Base-by-base conservation (phyloP, 306 rosid genomes). In the Begonia masoniana region DNA sequence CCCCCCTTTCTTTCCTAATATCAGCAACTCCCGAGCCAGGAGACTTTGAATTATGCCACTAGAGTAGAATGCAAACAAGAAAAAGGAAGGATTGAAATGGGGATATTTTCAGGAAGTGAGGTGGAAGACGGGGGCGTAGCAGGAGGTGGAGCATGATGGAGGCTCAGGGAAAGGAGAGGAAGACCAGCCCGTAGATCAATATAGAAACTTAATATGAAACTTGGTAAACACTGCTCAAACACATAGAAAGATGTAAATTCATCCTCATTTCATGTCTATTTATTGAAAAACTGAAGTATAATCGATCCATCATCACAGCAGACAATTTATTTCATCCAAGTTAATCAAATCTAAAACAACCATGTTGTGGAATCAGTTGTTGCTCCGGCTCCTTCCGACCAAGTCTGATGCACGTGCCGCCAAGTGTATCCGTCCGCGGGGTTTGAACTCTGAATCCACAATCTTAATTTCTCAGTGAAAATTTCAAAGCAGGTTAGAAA, bases 1-100 rank as follows among this genome's bases (percentile, higher is more conserved):
- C 88, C 47, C 73, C 79, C 93, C 84, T 75, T 72, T 84, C 95
- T 74, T 77, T 84, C 60, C 97, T 75, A 50, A 79, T 31, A 50
- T 79, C 88, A 47, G 57, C 78, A 7, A 93, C 93, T 46, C 84
- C 82, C 0, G 86, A 60, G 49, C 77, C 93, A 9, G 97, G 88
- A 36, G 70, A 66, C 54, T 6, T 31, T 31, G 39, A 31, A 31
- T 7, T 7, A 5, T 31, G 0, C 0, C 8, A 7, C 9, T 31
- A 31, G 39, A 31, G 8, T 5, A 31, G 39, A 31, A 5, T 5
- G 39, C 39, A 31, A 0, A 31, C 2, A 5, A 31, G 39, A 31
- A 31, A 31, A 31, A 0, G 9, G 2, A 21, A 1, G n/a, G n/a
- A n/a, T n/a, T n/a, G n/a, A n/a, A n/a, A n/a, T n/a, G n/a, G 14